Percentiles rank a stretch among this genome's conserved stretches.
These are phyloP conservation scores for Lentinula guzmanii DNA, from an alignment of 768 basidiomycete species.

Conservation along the genomic window DNA sequence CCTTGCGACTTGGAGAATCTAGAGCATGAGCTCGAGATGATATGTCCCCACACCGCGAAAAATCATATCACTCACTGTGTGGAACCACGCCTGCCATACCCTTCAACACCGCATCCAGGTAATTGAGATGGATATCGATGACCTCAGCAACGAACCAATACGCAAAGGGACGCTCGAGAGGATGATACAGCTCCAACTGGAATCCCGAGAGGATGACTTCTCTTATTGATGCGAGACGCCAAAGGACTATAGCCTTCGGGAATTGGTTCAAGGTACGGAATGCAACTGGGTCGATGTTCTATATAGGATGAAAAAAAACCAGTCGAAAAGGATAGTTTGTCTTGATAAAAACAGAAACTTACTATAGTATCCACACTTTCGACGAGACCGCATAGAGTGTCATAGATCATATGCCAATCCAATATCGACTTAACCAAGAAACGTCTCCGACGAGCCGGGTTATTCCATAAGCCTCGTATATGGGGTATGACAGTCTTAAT, in stretches of 20 bases:
- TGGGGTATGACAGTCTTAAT: slow-evolving; percentile 52
- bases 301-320: background rate
- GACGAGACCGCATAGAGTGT: slow-evolving; percentile 23
- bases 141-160: slow-evolving; percentile 69
- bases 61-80: slow-evolving; percentile 23
- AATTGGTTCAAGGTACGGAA: slow-evolving; percentile 32
- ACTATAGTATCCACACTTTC: slow-evolving; percentile 24
- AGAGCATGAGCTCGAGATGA: background rate
- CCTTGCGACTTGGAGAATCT: slow-evolving; percentile 36
- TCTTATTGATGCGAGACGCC: slow-evolving; percentile 53
- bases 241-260: slow-evolving; percentile 44
- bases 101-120: slow-evolving; percentile 41
- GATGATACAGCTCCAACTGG: slow-evolving; percentile 66
- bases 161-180: slow-evolving; percentile 64
- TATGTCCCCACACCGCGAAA: background rate
- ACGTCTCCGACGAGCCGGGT: slow-evolving; percentile 62
- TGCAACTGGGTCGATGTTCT: slow-evolving; percentile 22
- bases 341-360: slow-evolving; percentile 7
- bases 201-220: slow-evolving; percentile 74
- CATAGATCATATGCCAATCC: slow-evolving; percentile 64
- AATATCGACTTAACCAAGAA: slow-evolving; percentile 56
- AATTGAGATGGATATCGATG: slow-evolving; percentile 48
- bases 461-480: slow-evolving; percentile 58
- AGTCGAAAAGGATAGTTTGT: background rate
- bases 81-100: slow-evolving; percentile 19